These are phyloP conservation scores for Collybia nuda DNA, from an alignment of 768 basidiomycete species.

Conservation along the genomic window DNA sequence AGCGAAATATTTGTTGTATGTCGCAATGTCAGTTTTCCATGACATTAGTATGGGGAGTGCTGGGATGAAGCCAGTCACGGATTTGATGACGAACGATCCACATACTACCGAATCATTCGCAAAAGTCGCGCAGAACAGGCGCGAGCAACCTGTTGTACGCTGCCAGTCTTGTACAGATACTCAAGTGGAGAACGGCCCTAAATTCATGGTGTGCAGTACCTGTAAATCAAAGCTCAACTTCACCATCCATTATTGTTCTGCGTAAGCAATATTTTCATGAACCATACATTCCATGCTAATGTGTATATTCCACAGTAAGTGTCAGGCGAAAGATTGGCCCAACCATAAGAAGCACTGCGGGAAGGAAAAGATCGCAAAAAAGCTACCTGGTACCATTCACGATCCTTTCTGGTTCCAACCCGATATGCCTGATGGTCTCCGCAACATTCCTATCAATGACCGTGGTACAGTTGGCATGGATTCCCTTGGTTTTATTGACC, in stretches of 20 bases:
- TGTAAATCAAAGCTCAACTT: conserved; percentile 18
- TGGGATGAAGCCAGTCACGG: background rate
- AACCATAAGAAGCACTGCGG: conserved; percentile 16
- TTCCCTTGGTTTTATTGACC: conserved; percentile 8
- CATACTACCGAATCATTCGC: background rate
- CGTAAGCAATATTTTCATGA: background rate
- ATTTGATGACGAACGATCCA: background rate
- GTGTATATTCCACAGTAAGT: conserved; percentile 6
- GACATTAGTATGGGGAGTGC: background rate
- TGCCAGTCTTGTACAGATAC: conserved; percentile 17
- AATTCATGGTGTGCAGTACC: conserved; percentile 19
- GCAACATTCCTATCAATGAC: background rate
- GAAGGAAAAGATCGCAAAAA: conserved; percentile 15
- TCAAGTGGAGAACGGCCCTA: conserved; percentile 13
- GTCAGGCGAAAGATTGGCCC: conserved; percentile 16
- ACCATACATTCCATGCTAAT: background rate
- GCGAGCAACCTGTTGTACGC: conserved; percentile 15
- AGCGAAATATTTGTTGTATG: conserved; percentile 8
- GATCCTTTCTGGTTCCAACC: conserved; percentile 12
- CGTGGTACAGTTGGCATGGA: conserved; percentile 1
- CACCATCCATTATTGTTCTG: conserved; percentile 17
- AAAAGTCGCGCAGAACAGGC: background rate
- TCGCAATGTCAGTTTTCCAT: conserved; percentile 4
- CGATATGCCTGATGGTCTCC: conserved; percentile 2
- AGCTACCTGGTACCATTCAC: conserved; percentile 16